Percentiles rank a stretch among this genome's conserved stretches.
Conservation (phyloP, 495 filamentous ascomycete genomes). For the Cryomyces minteri region DNA sequence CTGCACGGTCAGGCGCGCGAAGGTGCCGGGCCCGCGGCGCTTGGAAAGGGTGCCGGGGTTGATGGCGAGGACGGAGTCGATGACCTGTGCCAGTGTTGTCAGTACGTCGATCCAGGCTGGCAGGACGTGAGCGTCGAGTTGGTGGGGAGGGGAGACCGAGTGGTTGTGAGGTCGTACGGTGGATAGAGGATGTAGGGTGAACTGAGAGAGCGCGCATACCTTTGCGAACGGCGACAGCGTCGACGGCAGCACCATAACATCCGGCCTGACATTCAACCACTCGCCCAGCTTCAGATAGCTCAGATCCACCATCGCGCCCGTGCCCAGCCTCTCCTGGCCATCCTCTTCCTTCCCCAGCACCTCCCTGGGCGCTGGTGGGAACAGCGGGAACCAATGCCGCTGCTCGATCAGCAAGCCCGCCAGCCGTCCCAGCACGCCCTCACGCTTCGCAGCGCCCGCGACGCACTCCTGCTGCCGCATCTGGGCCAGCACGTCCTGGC, state of each 20-base stretch:
- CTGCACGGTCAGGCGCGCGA: conserved; percentile 55
- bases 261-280: conserved; percentile 67
- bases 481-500: conserved; percentile 68
- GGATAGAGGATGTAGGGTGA: too few relatives aligned
- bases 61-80: conserved; percentile 68
- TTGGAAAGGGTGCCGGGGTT: conserved; percentile 84
- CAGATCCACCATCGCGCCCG: conserved; percentile 61
- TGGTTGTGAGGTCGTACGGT: too few relatives aligned
- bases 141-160: too few relatives aligned
- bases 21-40: conserved; percentile 59
- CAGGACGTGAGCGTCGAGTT: not conserved
- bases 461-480: conserved; percentile 59
- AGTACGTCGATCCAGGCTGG: not conserved
- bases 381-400: conserved; percentile 76
- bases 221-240: conserved; percentile 70
- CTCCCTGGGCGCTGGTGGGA: conserved; percentile 52
- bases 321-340: conserved; percentile 34
- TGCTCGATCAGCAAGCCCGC: conserved; percentile 67
- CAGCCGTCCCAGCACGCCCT: conserved; percentile 44
- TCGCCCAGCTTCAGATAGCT: conserved; percentile 81
- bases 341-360: conserved; percentile 28
- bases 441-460: conserved; percentile 28
- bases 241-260: conserved; percentile 73
- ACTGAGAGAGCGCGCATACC: conserved; percentile 25
- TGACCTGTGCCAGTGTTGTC: conserved; percentile 34